phyloP scores from a whole-genome alignment of 108 stramenopile genomes.

The Pseudonitzschia multiseries region DNA sequence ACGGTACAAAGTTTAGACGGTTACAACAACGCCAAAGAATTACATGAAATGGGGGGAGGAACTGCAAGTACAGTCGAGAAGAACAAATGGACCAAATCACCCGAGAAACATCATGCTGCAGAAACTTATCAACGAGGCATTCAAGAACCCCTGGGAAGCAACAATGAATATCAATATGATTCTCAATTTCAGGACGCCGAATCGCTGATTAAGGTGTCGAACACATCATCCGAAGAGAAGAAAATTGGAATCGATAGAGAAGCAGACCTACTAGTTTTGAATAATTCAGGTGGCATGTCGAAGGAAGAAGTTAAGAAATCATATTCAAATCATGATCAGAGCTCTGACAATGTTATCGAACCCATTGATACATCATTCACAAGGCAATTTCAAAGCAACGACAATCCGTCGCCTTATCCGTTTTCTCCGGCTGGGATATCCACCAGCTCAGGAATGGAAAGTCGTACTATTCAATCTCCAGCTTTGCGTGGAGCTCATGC shows the following conservation, averaged over 20 bases:
- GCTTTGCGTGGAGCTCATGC: conserved; percentile 56
- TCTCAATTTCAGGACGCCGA: neutral
- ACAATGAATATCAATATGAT: neutral
- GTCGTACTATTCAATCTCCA: conserved; percentile 28
- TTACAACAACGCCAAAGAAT: neutral
- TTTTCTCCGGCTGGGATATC: conserved; percentile 12
- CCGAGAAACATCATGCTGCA: neutral
- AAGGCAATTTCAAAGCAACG: neutral
- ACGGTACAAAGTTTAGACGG: too few species aligned
- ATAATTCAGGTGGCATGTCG: conserved; percentile 14
- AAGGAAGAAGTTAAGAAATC: conserved; percentile 13
- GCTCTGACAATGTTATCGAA: conserved; percentile 14
- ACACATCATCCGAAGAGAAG: conserved; percentile 31
- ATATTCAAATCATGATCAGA: neutral
- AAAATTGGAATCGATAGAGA: conserved; percentile 19
- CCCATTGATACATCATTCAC: conserved; percentile 22
- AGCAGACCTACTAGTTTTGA: conserved; percentile 5
- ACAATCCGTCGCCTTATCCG: neutral
- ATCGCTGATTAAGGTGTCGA: neutral
- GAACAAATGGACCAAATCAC: too few species aligned
- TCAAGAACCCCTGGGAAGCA: too few species aligned
- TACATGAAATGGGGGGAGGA: neutral
- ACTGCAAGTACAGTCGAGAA: too few species aligned
- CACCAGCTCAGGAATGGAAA: conserved; percentile 15
- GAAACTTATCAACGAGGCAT: neutral